Percentiles rank a stretch among this genome's conserved stretches.
Conservation (phyloP, 352 stramenopile genomes). For the Phytophthora citricola region DNA sequence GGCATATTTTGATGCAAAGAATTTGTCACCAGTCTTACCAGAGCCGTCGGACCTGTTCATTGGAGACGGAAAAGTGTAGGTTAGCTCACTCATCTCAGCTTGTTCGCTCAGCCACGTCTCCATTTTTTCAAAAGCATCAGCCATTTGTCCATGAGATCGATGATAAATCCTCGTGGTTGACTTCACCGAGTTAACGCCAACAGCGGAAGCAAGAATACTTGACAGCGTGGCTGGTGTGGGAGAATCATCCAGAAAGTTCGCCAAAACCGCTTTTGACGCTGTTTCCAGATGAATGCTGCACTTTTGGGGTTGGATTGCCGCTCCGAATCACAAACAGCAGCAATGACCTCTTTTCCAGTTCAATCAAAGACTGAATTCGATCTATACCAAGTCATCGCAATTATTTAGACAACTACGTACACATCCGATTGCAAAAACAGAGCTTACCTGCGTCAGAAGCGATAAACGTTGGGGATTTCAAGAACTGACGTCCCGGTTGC, state of each 20-base stretch:
- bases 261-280: conserved; percentile 31
- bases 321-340: conserved; percentile 28
- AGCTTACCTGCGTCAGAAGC: conserved; percentile 28
- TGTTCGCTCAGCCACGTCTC: conserved; percentile 39
- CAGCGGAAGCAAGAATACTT: conserved; percentile 25
- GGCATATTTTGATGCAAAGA: conserved; percentile 19
- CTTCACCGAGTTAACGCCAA: conserved; percentile 19
- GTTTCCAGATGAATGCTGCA: conserved; percentile 3
- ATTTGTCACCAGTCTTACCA: not conserved
- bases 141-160: conserved; percentile 42
- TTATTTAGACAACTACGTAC: not conserved
- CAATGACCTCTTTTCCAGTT: conserved; percentile 47
- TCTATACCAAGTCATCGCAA: conserved; percentile 20
- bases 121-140: conserved; percentile 37
- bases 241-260: conserved; percentile 16
- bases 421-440: not conserved
- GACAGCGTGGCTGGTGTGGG: conserved; percentile 24
- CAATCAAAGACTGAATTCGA: conserved; percentile 40
- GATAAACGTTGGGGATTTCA: conserved; percentile 34
- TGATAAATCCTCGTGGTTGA: conserved; percentile 7
- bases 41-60: not conserved
- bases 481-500: conserved; percentile 41
- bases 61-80: conserved; percentile 7
- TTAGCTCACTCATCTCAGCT: conserved; percentile 17
- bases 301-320: not conserved